These are phyloP conservation scores for Leishmania gerbilli DNA, from an alignment of 208 protist genomes.

Conservation along the genomic window DNA sequence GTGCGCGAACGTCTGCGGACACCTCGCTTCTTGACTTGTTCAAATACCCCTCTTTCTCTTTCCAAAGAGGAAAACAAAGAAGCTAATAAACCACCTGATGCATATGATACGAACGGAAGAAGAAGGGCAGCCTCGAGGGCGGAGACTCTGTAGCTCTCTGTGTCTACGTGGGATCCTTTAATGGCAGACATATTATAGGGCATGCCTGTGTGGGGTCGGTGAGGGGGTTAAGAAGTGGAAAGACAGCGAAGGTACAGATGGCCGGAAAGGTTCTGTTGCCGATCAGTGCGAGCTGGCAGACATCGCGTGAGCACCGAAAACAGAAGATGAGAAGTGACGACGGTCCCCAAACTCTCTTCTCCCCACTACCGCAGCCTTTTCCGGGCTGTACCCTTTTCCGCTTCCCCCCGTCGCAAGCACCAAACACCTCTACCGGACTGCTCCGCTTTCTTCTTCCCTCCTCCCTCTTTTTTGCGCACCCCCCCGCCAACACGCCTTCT, in stretches of 20 bases:
- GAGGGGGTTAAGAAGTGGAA: neutral
- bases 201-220: neutral
- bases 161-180: neutral
- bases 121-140: slow-evolving; percentile 1
- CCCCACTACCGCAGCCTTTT: neutral
- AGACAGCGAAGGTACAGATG: neutral
- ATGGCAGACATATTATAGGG: neutral
- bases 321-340: neutral
- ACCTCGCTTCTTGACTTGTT: neutral
- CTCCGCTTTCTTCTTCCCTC: neutral
- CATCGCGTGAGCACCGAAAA: neutral
- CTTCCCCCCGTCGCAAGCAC: neutral
- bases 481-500: neutral
- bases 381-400: neutral
- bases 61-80: neutral
- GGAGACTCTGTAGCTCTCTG: slow-evolving; percentile 1
- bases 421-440: neutral
- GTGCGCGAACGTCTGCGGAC: neutral
- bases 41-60: neutral
- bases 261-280: neutral
- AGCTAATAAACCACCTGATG: neutral
- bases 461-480: neutral
- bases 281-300: neutral
- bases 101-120: neutral
- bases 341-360: neutral